Base-by-base conservation (phyloP, 1,284 basidiomycete genomes). In the Porphyrellus sp. region DNA sequence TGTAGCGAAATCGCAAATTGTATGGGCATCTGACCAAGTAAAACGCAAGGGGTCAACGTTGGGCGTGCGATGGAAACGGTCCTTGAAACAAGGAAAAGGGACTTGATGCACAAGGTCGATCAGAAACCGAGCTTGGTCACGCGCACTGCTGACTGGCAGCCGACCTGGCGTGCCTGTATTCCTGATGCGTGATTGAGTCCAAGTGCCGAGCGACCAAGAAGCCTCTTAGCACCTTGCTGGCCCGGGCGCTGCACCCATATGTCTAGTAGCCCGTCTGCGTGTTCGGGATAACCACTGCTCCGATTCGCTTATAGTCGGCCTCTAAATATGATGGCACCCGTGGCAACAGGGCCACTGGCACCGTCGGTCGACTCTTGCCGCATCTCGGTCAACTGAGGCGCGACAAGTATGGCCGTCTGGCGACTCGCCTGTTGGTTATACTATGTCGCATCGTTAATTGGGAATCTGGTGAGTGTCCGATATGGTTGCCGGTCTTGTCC, bases 381-480 rank as follows among this genome's bases (percentile, higher is more conserved):
- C n/a, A n/a, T 28, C 28, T 28, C 28, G 28, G 28, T 28, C n/a
- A n/a, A n/a, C n/a, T n/a, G n/a, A n/a, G 35, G 21, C 13, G 21
- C 20, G 4, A 38, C 35, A 38, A 12, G 34, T 16, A 6, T 12
- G 46, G 13, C 25, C 12, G 35, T 49, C 35, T 21, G 25, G 31
- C 13, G n/a, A 34, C 28, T 31, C 20, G 21, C 37, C 13, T 5
- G 34, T 12, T 7, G 9, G 27, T 28, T 11, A 28, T 28, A 6
- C 27, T n/a, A n/a, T n/a, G n/a, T 34, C 16, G 16, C 33, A 34
- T 34, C n/a, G 33, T 38, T n/a, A 23, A 38, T 38, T 33, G 31
- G 4, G 31, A 23, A 11, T n/a, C 21, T 15, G 18, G 49, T 52
- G 54, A 51, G 46, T 38, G 48, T 35, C 48, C 37, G 47, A 50